These are phyloP conservation scores for Pseudogymnoascus sp. DNA, from an alignment of 2,329 filamentous ascomycete species.

Conservation along the genomic window DNA sequence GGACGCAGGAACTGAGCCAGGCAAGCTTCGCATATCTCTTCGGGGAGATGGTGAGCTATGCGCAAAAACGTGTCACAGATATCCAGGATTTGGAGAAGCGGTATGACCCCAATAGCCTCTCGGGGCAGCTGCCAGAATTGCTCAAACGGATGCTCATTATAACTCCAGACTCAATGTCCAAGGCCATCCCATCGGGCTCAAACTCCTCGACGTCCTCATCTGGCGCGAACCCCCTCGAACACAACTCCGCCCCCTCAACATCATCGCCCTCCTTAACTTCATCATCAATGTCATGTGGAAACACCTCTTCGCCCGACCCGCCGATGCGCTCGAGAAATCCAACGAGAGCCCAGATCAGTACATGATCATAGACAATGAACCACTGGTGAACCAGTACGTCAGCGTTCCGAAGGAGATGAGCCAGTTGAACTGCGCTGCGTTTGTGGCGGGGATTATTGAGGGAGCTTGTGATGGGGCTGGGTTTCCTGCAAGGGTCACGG, in stretches of 20 bases:
- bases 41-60: slow-evolving; percentile 92
- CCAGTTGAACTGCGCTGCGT: slow-evolving; percentile 93
- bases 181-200: slow-evolving; percentile 89
- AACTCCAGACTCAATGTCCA: slow-evolving; percentile 70
- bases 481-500: slow-evolving; percentile 81
- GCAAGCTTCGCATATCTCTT: slow-evolving; percentile 95
- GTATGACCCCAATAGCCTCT: slow-evolving; percentile 40
- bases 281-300: slow-evolving; percentile 90
- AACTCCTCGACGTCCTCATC: slow-evolving; percentile 89
- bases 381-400: slow-evolving; percentile 89
- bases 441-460: slow-evolving; percentile 90
- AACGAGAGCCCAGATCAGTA: slow-evolving; percentile 85
- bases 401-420: slow-evolving; percentile 91
- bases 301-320: slow-evolving; percentile 83
- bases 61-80: slow-evolving; percentile 80
- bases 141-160: neutral
- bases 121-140: neutral
- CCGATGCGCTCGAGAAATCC: slow-evolving; percentile 87
- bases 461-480: slow-evolving; percentile 90
- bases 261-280: slow-evolving; percentile 88
- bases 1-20: slow-evolving; percentile 82
- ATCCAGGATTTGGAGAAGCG: slow-evolving; percentile 90
- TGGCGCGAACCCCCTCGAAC: slow-evolving; percentile 68
- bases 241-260: slow-evolving; percentile 72
- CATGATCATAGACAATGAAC: slow-evolving; percentile 99